Base-by-base conservation (phyloP, 352 stramenopile genomes). In the Pythium folliculosum region DNA sequence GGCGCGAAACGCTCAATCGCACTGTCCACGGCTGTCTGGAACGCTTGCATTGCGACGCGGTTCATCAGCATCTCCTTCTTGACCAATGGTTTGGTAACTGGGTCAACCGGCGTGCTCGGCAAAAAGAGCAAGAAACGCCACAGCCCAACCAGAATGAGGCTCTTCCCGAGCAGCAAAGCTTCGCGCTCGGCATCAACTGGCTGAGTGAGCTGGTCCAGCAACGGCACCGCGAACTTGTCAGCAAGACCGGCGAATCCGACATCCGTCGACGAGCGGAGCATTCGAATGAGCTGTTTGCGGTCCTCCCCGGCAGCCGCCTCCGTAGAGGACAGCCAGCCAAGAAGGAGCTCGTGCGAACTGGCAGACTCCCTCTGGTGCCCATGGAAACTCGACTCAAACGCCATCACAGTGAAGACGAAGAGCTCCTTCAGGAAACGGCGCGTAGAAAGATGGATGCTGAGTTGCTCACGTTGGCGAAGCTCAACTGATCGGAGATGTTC, bases 41-140 rank as follows among this genome's bases (percentile, higher is more conserved):
- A 73, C 5, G 86, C 89, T 0, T 82, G 54, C 73, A 88, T 85
- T 7, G 85, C 75, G 21, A 99, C 73, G 10, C 93, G 89, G 59
- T 86, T 88, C 65, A 98, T 76, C 23, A 99, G 73, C 50, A 97
- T 85, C 17, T 96, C 82, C 50, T 98, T 95, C 72, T 99, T 98
- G 21, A 98, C 89, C 1, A 96, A 71, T 22, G 97, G 96, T 71
- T 97, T 97, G 63, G 83, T 90, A 52, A 95, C 94, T 27, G 97
- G 97, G 70, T 99, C 97, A 21, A 99, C 89, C 3, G 97, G 97
- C 21, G 94, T 98, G 49, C 89, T 94, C 38, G 97, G 97, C 22
- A 97, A 67, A 47, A 98, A 72, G 51, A 99, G 76, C 47, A 89
- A 80, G 38, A 99, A 97, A 13, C 93, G 84, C 72, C 98, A 89